These are phyloP conservation scores for Phytophthora hybrid DNA, from an alignment of 352 stramenopile genomes.

Conservation along the genomic window DNA sequence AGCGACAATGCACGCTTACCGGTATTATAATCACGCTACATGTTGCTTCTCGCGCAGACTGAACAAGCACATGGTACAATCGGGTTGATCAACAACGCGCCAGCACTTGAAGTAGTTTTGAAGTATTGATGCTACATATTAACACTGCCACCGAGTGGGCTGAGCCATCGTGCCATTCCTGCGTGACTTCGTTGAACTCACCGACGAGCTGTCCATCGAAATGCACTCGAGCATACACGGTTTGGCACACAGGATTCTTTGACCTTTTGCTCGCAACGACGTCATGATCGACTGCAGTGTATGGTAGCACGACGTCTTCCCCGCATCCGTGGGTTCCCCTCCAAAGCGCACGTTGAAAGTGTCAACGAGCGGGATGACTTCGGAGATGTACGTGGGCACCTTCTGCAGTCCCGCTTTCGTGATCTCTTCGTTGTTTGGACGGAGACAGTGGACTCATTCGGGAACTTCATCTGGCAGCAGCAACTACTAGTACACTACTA, in stretches of 20 bases:
- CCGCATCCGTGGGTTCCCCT: constrained; percentile 85
- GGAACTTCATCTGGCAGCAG: no score
- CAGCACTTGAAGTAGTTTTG: no score
- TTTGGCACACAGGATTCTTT: constrained; percentile 85
- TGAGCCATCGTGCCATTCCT: no score
- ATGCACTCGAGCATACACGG: constrained; percentile 80
- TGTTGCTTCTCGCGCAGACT: no score
- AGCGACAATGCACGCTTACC: no score
- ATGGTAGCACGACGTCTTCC: constrained; percentile 91
- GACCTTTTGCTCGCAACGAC: constrained; percentile 63
- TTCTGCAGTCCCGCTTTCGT: constrained; percentile 65
- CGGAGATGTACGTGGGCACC: constrained; percentile 88
- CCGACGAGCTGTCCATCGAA: constrained; percentile 85
- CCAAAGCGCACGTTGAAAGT: constrained; percentile 95
- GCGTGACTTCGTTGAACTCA: constrained; percentile 75
- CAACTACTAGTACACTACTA: no score
- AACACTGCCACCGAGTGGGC: no score
- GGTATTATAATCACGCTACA: no score
- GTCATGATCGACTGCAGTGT: constrained; percentile 91
- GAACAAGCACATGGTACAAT: no score
- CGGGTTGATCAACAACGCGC: no score
- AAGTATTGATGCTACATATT: no score
- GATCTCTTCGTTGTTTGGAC: constrained; percentile 80
- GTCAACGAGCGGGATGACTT: constrained; percentile 95
- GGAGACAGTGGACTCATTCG: constrained; percentile 75